Conservation (phyloP, 2,329 filamentous ascomycete species). For the Nothomitra cinnamomea region DNA sequence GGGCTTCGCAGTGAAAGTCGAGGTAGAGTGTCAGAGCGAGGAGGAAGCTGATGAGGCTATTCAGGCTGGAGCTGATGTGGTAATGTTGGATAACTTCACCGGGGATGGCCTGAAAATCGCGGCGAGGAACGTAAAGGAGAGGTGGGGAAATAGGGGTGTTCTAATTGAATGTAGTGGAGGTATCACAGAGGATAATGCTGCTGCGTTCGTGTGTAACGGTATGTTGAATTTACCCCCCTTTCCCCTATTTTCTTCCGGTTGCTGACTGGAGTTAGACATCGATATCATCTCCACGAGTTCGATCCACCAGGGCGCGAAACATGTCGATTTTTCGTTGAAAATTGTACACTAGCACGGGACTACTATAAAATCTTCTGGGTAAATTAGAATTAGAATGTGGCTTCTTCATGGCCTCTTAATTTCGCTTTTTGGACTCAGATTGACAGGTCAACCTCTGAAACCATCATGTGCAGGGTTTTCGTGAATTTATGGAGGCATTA, state of each 20-base stretch:
- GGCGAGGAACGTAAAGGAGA: slow-evolving; percentile 57
- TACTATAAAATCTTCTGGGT: too few species aligned
- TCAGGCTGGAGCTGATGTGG: slow-evolving; percentile 74
- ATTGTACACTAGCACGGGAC: slow-evolving; percentile 44
- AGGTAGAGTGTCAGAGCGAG: slow-evolving; percentile 86
- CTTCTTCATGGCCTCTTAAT: too few species aligned
- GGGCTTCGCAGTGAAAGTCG: slow-evolving; percentile 84
- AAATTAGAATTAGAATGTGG: too few species aligned
- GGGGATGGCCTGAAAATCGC: slow-evolving; percentile 60
- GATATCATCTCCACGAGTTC: slow-evolving; percentile 94
- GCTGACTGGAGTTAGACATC: slow-evolving; percentile 43
- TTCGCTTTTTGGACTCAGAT: too few species aligned
- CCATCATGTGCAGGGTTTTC: too few species aligned
- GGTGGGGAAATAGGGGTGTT: slow-evolving; percentile 52
- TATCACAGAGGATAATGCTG: slow-evolving; percentile 69
- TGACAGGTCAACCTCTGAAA: too few species aligned
- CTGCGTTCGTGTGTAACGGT: slow-evolving; percentile 61
- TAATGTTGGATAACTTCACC: slow-evolving; percentile 96
- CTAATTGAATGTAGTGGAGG: slow-evolving; percentile 88
- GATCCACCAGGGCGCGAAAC: slow-evolving; percentile 87
- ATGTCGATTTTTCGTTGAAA: slow-evolving; percentile 94
- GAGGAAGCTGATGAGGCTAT: slow-evolving; percentile 85
- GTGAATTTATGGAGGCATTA: too few species aligned
- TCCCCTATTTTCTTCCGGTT: neutral
- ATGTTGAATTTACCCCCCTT: slow-evolving; percentile 17